Evolutionary conservation across 1,284 basidiomycete genomes (phyloP).

Genomic region (Ustilago nuda): DNA sequence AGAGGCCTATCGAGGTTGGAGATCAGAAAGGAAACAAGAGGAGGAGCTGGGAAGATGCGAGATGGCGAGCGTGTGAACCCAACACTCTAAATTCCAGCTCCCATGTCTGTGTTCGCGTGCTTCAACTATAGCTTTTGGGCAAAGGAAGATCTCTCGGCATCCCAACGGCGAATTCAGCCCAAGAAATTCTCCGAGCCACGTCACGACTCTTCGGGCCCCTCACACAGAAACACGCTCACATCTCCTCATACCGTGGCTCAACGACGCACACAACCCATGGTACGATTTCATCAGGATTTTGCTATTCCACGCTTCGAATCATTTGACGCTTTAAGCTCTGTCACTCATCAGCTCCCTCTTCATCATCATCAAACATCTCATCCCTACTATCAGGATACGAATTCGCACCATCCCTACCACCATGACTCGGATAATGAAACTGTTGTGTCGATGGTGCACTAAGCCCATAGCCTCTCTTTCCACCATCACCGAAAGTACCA

Average conservation of each 20-base stretch:
- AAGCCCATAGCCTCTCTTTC: slow-evolving; percentile 33
- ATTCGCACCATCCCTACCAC: slow-evolving; percentile 4
- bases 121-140: too few species aligned
- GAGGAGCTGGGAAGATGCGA: too few species aligned
- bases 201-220: background rate
- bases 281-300: too few species aligned
- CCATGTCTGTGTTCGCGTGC: too few species aligned
- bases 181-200: slow-evolving; percentile 17
- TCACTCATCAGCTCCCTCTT: slow-evolving; percentile 8
- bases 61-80: background rate
- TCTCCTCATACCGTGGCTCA: background rate
- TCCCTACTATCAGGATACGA: slow-evolving; percentile 35
- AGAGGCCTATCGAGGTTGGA: background rate
- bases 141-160: too few species aligned
- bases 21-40: too few species aligned
- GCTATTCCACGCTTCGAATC: background rate
- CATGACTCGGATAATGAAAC: slow-evolving; percentile 32
- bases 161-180: background rate
- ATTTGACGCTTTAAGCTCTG: background rate
- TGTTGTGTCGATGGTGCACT: slow-evolving; percentile 40
- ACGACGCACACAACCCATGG: background rate
- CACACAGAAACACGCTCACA: background rate
- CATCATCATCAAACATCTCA: slow-evolving; percentile 26
- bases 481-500: background rate
- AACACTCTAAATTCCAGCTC: slow-evolving; percentile 1